phyloP scores from a whole-genome alignment of 1,284 basidiomycete species.

The Malassezia furfur region DNA sequence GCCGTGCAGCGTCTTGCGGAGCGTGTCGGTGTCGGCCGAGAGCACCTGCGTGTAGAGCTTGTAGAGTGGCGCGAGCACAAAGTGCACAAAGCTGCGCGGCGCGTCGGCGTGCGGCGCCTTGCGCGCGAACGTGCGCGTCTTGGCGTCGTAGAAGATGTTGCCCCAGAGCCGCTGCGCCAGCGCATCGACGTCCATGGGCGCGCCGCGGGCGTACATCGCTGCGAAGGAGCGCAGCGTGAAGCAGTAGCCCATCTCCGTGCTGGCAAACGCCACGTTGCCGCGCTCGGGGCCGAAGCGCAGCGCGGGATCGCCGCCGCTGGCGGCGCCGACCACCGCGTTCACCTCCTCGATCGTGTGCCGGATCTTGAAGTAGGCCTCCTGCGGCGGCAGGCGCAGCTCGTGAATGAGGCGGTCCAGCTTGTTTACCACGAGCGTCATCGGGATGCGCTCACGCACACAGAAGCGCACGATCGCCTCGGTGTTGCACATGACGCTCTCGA shows the following conservation, averaged over 20 bases:
- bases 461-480: slow-evolving; percentile 36
- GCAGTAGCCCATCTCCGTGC: slow-evolving; percentile 92
- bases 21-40: slow-evolving; percentile 74
- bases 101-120: slow-evolving; percentile 72
- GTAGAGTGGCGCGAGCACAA: slow-evolving; percentile 91
- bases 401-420: slow-evolving; percentile 95
- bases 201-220: slow-evolving; percentile 83
- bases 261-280: slow-evolving; percentile 95
- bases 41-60: slow-evolving; percentile 90
- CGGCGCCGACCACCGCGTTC: slow-evolving; percentile 62
- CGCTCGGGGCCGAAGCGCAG: slow-evolving; percentile 81
- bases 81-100: slow-evolving; percentile 83
- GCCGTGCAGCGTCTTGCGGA: slow-evolving; percentile 68
- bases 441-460: slow-evolving; percentile 55
- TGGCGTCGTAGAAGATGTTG: slow-evolving; percentile 84
- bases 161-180: slow-evolving; percentile 88
- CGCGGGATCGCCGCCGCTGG: slow-evolving; percentile 76
- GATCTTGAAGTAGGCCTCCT: slow-evolving; percentile 96
- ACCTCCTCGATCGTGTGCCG: slow-evolving; percentile 98
- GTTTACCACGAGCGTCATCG: slow-evolving; percentile 89
- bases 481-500: slow-evolving; percentile 44
- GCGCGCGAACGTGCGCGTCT: slow-evolving; percentile 74
- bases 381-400: slow-evolving; percentile 86
- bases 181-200: slow-evolving; percentile 53
- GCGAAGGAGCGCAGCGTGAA: slow-evolving; percentile 92